Evolutionary conservation across 495 filamentous ascomycete species (phyloP), one percentile per base, ranked within the genome.

Genomic region (Xylaria longipes): DNA sequence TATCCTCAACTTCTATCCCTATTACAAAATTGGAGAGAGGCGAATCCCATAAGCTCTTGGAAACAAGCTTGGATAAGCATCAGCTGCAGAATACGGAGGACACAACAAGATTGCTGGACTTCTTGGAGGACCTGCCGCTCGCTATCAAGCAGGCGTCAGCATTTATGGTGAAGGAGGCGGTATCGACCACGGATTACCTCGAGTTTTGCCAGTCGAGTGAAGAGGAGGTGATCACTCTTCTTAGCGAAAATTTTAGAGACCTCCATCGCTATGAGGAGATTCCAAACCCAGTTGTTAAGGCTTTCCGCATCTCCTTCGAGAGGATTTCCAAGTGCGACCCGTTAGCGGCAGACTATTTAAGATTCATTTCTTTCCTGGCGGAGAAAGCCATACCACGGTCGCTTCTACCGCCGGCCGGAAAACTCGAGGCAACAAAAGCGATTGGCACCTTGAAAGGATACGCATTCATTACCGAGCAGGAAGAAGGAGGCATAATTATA

Each of bases 111-210:
- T 74, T 88, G 35, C 75, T 87, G 0, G 39, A 80, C n/a, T 57
- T 76, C 20, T 77, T 88, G 20, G 71, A 71, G 12, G 75, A 76
- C 64, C 74, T 87, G 12, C 85, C 85, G 2, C 74, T 88, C 0
- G 85, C 85, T 1, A 82, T 88, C 65, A 77, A 72, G 37, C 84
- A 88, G 72, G 85, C 84, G n/a, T 80, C 83, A 9, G 80, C 83
- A 9, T 88, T 78, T 64, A 84, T 89, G 41, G 80, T 75, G 29
- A 29, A 65, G 7, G 76, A 81, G 3, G 72, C 72, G 1, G 68
- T 75, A 4, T 45, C n/a, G n/a, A n/a, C n/a, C n/a, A n/a, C 61
- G 1, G 64, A 78, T 35, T 84, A 83, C 54, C 75, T 84, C 1
- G 43, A 76, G 4, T 60, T 74, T 5, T 80, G 74, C 54, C 35